phyloP scores from a whole-genome alignment of 495 filamentous ascomycete species.

The Tuber borchii region DNA sequence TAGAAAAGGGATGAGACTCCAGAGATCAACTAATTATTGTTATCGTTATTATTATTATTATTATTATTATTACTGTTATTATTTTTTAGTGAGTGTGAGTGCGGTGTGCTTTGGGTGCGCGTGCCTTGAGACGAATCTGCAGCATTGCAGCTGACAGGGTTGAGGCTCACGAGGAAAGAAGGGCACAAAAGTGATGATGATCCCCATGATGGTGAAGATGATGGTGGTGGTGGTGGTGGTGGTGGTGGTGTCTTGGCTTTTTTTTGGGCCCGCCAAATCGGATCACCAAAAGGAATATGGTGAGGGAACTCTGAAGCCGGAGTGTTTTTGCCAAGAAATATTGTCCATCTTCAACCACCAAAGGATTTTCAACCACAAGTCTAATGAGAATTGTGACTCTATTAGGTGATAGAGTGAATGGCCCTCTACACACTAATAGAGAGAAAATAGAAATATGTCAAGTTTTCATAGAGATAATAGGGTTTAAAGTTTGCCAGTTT shows the following conservation, averaged over 20 bases:
- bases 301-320: too few relatives aligned
- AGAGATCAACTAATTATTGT: background rate
- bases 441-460: too few relatives aligned
- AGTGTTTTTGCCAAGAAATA: too few relatives aligned
- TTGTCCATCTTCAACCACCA: too few relatives aligned
- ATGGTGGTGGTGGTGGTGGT: background rate
- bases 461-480: too few relatives aligned
- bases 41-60: background rate
- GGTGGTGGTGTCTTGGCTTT: background rate
- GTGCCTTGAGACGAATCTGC: background rate
- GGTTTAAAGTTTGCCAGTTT: too few relatives aligned
- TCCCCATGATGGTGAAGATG: background rate
- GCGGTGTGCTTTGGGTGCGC: background rate
- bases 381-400: too few relatives aligned
- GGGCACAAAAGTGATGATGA: constrained; percentile 5
- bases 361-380: too few relatives aligned
- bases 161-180: background rate
- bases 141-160: background rate
- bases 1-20: background rate
- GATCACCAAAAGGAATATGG: background rate
- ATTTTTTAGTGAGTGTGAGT: background rate
- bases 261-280: background rate
- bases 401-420: too few relatives aligned
- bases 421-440: too few relatives aligned
- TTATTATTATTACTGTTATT: background rate